phyloP scores from a whole-genome alignment of 345 rosid genomes.

The Populus euphratica region DNA sequence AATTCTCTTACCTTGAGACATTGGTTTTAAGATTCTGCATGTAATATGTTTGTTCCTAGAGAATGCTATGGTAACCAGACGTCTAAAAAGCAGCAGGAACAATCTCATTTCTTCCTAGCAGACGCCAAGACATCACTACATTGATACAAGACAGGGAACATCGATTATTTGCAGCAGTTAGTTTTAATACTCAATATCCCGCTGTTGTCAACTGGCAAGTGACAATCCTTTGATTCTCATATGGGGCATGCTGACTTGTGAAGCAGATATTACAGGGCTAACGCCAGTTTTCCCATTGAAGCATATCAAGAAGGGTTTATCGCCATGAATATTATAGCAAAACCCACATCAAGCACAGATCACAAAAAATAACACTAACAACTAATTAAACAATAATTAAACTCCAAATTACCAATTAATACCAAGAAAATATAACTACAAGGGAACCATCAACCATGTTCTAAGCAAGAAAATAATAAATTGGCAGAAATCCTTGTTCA shows the following conservation, averaged over 20 bases:
- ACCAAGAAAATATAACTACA: background rate
- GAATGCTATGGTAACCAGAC: no score
- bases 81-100: background rate
- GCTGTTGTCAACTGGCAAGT: constrained; percentile 13
- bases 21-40: no score
- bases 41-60: no score
- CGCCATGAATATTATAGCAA: constrained; percentile 9
- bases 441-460: background rate
- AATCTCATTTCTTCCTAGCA: background rate
- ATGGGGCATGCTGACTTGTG: background rate
- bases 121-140: background rate
- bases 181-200: background rate
- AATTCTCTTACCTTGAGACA: no score
- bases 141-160: constrained; percentile 20
- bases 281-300: background rate
- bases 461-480: background rate
- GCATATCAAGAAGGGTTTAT: background rate
- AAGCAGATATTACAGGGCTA: constrained; percentile 6
- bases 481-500: background rate
- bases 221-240: constrained; percentile 10
- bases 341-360: background rate
- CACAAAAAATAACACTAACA: background rate
- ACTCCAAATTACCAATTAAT: background rate
- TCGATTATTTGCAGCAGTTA: background rate
- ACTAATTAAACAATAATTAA: background rate